Conservation (phyloP, 805 yeast species). For the Zygotorulaspora florentina region DNA sequence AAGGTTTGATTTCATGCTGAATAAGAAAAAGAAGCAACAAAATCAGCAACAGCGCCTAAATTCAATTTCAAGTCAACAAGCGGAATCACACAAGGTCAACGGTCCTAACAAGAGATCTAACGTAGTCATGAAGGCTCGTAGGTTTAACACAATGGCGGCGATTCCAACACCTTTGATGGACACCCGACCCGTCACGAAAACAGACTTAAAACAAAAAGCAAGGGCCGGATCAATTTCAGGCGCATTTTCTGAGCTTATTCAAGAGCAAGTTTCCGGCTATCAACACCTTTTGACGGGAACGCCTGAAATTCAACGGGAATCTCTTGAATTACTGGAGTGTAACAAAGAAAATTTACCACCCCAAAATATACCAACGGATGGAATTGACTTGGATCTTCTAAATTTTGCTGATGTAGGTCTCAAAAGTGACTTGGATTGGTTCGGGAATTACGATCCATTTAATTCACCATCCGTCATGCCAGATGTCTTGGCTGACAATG, state of each 20-base stretch:
- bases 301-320: conserved; percentile 2
- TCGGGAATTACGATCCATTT: conserved; percentile 23
- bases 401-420: conserved; percentile 17
- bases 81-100: background rate
- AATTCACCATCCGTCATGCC: conserved; percentile 13
- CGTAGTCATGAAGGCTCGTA: conserved; percentile 13
- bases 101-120: conserved; percentile 3
- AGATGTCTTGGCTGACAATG: conserved; percentile 2
- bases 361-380: background rate
- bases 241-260: background rate
- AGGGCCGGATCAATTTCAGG: conserved; percentile 7
- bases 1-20: conserved; percentile 34
- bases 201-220: conserved; percentile 2
- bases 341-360: conserved; percentile 33
- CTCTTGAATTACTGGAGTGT: conserved; percentile 9
- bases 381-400: conserved; percentile 16
- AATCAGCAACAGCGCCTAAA: conserved; percentile 4
- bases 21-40: conserved; percentile 22
- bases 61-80: background rate
- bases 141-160: conserved; percentile 20
- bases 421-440: conserved; percentile 23
- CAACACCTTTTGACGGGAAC: conserved; percentile 7
- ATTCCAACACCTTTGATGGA: conserved; percentile 12
- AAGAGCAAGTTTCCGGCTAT: conserved; percentile 3
- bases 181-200: background rate